Percentiles rank a stretch among this genome's conserved stretches.
Evolutionary conservation across 768 basidiomycete species (phyloP).

Genomic region (Zangia roseola): DNA sequence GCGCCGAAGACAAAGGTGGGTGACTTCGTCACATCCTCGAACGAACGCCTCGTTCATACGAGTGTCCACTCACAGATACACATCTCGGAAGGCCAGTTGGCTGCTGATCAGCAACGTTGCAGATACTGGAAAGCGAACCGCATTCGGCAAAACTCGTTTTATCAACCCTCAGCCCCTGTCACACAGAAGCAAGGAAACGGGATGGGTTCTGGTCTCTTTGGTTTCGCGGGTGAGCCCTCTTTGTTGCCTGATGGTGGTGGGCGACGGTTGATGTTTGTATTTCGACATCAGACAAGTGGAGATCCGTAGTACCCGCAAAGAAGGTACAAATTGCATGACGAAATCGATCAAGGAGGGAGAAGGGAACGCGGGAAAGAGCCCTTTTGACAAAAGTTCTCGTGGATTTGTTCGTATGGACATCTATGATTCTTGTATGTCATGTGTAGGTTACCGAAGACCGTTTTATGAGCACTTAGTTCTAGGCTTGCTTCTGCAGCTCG

Average conservation of each 20-base stretch:
- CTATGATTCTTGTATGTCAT: not conserved
- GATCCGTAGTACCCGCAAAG: constrained; percentile 16
- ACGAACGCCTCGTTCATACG: not conserved
- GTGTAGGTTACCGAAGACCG: not conserved
- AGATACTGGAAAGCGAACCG: constrained; percentile 32
- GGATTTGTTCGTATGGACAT: not conserved
- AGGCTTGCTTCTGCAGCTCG: too few species aligned
- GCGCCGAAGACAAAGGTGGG: constrained; percentile 31
- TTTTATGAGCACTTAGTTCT: not conserved
- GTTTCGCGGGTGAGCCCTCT: constrained; percentile 20
- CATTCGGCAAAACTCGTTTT: constrained; percentile 29
- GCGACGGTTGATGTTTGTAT: not conserved
- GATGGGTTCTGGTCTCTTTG: constrained; percentile 16
- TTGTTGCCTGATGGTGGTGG: not conserved
- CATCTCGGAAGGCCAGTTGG: constrained; percentile 23
- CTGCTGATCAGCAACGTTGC: constrained; percentile 25
- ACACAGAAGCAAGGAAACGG: constrained; percentile 10
- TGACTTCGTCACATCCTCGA: not conserved
- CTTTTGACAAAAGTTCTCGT: not conserved
- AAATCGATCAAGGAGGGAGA: not conserved
- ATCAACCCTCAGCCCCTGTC: constrained; percentile 21
- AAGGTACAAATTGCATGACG: constrained; percentile 19
- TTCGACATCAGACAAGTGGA: constrained; percentile 25
- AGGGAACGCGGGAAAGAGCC: not conserved
- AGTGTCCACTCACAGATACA: constrained; percentile 13